Evolutionary conservation across 1,284 basidiomycete genomes (phyloP).

Genomic region (Fistulina hepatica): DNA sequence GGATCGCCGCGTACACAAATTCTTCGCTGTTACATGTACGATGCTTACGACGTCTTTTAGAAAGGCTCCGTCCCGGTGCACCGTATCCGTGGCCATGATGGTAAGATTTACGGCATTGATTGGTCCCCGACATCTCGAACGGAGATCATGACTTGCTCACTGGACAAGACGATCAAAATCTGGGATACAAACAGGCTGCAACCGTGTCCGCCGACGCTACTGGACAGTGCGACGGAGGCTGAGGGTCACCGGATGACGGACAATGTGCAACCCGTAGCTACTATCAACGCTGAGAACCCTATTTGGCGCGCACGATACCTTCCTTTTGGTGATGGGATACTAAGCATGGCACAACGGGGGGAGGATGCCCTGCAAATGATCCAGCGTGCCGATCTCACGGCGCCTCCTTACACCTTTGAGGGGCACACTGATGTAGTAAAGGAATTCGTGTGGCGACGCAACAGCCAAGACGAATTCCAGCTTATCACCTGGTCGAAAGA

Average conservation of each 20-base stretch:
- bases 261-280: constrained; percentile 20
- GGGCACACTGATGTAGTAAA: constrained; percentile 93
- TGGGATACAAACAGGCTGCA: constrained; percentile 46
- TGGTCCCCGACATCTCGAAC: constrained; percentile 73
- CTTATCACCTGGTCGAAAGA: constrained; percentile 98
- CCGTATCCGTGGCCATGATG: constrained; percentile 67
- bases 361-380: constrained; percentile 84
- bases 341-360: constrained; percentile 86
- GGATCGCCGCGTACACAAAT: constrained; percentile 64
- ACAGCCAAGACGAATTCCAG: constrained; percentile 60
- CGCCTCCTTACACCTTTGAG: constrained; percentile 69
- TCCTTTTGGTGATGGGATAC: constrained; percentile 85
- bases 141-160: constrained; percentile 82
- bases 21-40: constrained; percentile 1
- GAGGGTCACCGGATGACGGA: neutral
- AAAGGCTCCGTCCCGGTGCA: constrained; percentile 83
- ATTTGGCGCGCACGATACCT: constrained; percentile 91
- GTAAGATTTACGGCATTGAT: constrained; percentile 93
- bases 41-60: constrained; percentile 25
- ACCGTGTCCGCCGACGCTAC: neutral
- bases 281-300: constrained; percentile 74
- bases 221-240: constrained; percentile 10
- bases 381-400: constrained; percentile 26
- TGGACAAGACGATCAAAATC: constrained; percentile 87
- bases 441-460: constrained; percentile 91